Evolutionary conservation across 257 asterid species (phyloP), one percentile per base, ranked within the genome.

Genomic region (Parsonsia alboflavescens): DNA sequence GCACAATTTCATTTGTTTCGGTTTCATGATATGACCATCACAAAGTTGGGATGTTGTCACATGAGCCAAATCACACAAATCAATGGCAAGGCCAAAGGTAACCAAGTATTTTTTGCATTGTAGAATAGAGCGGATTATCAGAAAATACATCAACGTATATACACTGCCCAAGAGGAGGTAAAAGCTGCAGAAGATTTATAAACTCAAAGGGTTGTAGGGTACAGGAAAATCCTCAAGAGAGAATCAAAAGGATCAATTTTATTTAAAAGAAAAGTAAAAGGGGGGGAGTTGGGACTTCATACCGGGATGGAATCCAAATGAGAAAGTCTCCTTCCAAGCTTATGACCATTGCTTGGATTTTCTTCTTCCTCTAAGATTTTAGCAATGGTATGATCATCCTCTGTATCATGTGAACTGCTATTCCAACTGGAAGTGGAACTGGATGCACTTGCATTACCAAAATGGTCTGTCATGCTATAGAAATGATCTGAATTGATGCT

Each of bases 301-400:
- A 94, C 97, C 83, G 97, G 95, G 52, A 94, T 90, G 5, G 98
- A 94, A 73, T 89, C 97, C 78, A 94, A 82, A 80, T 94, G 98
- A 24, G 98, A 91, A 63, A 94, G 97, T 87, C 95, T 85, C 83
- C 82, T 91, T 26, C 96, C 97, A 67, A 90, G 97, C 63, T 75
- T 90, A 59, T 84, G 84, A 58, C 83, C 90, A 73, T 76, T 30
- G 67, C 77, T 81, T 53, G 73, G 73, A 2, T 56, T 82, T 54
- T 91, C 97, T 15, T 91, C 97, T 80, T 88, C 92, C 4, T 91
- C 96, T 77, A 94, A 84, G 53, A 90, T 85, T 24, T 75, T 81
- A 46, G 97, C 98, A 82, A 94, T 92, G 45, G 97, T 85, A 48
- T 88, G 97, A 88, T 94, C 98, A 85, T 94, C 98, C 79, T 94